Percentiles rank a stretch among this genome's conserved stretches.
Evolutionary conservation across 2,329 filamentous ascomycete genomes (phyloP).

Genomic region (Neonectria punicea): DNA sequence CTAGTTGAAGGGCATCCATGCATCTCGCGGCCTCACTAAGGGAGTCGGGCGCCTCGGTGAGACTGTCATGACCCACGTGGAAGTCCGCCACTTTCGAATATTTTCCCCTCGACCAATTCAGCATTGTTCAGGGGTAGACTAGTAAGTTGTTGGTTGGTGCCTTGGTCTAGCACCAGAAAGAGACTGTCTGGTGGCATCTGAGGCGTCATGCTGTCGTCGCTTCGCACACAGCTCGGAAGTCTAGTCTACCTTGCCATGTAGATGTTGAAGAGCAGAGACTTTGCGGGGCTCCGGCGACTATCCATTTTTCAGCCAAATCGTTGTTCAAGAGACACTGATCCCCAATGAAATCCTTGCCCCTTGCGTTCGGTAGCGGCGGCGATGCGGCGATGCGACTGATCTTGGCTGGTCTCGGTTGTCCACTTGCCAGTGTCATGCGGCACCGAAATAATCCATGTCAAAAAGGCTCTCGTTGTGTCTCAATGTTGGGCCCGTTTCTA

Average conservation of each 20-base stretch:
- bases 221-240: no score
- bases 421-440: constrained; percentile 23
- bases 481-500: constrained; percentile 22
- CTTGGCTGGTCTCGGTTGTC: constrained; percentile 12
- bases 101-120: not conserved
- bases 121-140: not conserved
- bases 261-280: not conserved
- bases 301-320: not conserved
- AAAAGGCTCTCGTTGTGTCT: constrained; percentile 12
- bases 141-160: not conserved
- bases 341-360: not conserved
- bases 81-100: not conserved
- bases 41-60: not conserved
- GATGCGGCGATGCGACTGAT: constrained; percentile 12
- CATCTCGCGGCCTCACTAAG: constrained; percentile 1
- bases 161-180: not conserved
- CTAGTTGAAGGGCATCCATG: constrained; percentile 13
- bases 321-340: not conserved
- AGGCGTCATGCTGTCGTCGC: no score
- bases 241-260: not conserved
- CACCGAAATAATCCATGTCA: constrained; percentile 16
- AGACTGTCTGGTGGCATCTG: not conserved
- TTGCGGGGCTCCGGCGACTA: not conserved
- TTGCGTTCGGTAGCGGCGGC: not conserved
- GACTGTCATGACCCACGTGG: constrained; percentile 12